A percentile compares a stretch with the other conserved stretches of the same genome.
Conservation (phyloP, 2,329 filamentous ascomycete species). For the Pestalotiopsis sp. region DNA sequence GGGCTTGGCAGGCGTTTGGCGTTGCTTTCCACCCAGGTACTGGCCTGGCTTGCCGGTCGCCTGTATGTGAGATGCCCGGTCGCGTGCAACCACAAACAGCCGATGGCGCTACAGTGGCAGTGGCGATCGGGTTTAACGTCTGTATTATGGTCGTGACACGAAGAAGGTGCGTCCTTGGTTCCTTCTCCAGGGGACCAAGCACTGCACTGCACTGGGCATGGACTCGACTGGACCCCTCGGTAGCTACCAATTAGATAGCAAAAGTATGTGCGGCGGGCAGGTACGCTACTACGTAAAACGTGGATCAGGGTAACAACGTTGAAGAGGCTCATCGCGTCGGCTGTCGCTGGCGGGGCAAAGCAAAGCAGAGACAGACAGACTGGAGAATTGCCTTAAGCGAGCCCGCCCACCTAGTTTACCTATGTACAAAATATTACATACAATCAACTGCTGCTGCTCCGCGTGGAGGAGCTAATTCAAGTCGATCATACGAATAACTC, state of each 20-base stretch:
- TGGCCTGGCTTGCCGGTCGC: neutral
- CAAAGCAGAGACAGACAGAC: neutral
- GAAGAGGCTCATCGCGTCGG: slow-evolving; percentile 1
- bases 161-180: neutral
- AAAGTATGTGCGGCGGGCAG: too few relatives aligned
- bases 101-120: neutral
- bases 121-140: neutral
- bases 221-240: too few relatives aligned
- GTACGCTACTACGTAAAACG: neutral
- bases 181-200: neutral
- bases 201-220: neutral
- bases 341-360: neutral
- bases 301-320: neutral
- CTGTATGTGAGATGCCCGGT: neutral
- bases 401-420: neutral
- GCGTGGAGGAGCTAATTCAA: neutral
- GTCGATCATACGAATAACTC: neutral
- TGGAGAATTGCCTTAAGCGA: neutral
- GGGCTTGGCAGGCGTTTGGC: slow-evolving; percentile 9
- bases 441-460: neutral
- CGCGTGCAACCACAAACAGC: neutral
- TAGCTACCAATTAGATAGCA: too few relatives aligned
- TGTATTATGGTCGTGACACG: neutral
- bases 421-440: too few relatives aligned
- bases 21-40: neutral